A percentile compares a stretch with the other conserved stretches of the same genome.
Evolutionary conservation across 1,284 basidiomycete genomes (phyloP).

Genomic region (Stygiomarasmius scandens): DNA sequence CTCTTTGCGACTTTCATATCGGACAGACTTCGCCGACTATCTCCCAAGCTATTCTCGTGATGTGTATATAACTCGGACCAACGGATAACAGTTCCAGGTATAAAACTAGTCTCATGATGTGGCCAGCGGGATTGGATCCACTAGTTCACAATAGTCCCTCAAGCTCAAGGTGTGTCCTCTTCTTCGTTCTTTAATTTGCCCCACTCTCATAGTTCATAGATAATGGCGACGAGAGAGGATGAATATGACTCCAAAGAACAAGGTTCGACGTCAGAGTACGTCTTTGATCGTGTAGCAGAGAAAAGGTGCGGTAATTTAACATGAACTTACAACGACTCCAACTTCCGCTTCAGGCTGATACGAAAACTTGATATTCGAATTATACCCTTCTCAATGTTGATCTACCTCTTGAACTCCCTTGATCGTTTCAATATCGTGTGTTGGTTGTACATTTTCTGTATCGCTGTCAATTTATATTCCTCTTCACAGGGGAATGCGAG

Average conservation of each 20-base stretch:
- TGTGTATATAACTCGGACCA: too few species aligned
- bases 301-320: neutral
- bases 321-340: too few species aligned
- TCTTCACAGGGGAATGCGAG: conserved; percentile 36
- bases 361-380: conserved; percentile 26
- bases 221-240: neutral
- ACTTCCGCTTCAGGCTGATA: conserved; percentile 13
- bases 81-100: too few species aligned
- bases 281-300: conserved; percentile 8
- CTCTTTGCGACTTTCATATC: too few species aligned
- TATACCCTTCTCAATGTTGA: conserved; percentile 30
- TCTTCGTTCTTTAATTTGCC: too few species aligned
- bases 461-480: neutral
- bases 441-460: conserved; percentile 2
- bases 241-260: neutral
- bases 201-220: neutral
- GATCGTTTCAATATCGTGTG: conserved; percentile 40
- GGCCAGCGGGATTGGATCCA: neutral
- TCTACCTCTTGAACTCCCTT: conserved; percentile 40
- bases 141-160: neutral
- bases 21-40: too few species aligned
- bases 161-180: neutral
- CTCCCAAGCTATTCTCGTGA: too few species aligned
- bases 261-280: neutral
- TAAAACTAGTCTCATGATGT: neutral